Evolutionary conservation across 495 filamentous ascomycete species (phyloP), one percentile per base, ranked within the genome.

Genomic region (Talaromyces trachyspermus): DNA sequence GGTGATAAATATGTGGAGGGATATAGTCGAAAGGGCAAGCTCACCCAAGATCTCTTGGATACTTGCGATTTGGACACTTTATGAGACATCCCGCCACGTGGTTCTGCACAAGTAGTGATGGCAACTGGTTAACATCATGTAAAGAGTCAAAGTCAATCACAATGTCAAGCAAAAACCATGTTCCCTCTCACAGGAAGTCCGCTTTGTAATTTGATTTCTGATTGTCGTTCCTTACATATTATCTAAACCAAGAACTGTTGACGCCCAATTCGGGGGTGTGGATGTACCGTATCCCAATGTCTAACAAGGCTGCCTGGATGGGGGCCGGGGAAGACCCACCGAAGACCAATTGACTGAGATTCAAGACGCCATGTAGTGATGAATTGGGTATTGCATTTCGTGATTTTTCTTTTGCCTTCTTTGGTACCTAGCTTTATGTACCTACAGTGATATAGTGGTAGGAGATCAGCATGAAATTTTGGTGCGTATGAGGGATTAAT

Each of bases 1-100:
- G 61, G 59, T 24, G 58, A 59, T 19, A 47, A 47, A 35, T 47
- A 47, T 47, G 44, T 47, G 25, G 44, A 47, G 44, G 30, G 44
- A 24, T 47, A 47, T 35, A 47, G 44, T 36, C 44, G 44, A 30
- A 47, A 47, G 44, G 44, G 44, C 44, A 47, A 47, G 29, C 27
- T 47, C 26, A 47, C 44, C 17, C 44, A 47, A 35, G 44, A 47
- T 47, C 44, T 47, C 12, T 37, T 47, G 44, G 44, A 47, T 18
- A 47, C 27, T 18, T 47, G 44, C 29, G 27, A 47, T 24, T 37
- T 47, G 44, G 44, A 47, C 27, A 18, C 22, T 29, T 45, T 45
- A 29, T 45, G 42, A 45, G 15, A 29, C 32, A 36, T 36, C 32
- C 4, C 32, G 32, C 32, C 14, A 36, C 32, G 14, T 36, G 32